Conservation (phyloP, 306 rosid species). For the Inga leiocalycina region DNA sequence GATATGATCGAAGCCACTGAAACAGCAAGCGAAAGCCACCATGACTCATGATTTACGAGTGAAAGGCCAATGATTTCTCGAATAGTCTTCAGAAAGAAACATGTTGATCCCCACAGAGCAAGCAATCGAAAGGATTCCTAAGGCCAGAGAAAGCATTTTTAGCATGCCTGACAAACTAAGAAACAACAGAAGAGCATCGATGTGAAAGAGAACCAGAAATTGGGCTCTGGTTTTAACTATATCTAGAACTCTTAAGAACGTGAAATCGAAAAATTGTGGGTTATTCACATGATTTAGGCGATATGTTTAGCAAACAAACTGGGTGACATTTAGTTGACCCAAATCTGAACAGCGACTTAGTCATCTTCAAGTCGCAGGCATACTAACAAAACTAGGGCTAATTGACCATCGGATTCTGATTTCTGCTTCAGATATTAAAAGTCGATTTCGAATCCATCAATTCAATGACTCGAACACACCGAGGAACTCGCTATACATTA, state of each 20-base stretch:
- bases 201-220: slow-evolving; percentile 6
- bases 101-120: slow-evolving; percentile 60
- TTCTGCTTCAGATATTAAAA: not conserved
- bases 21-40: slow-evolving; percentile 57
- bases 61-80: slow-evolving; percentile 61
- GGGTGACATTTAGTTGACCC: slow-evolving; percentile 1
- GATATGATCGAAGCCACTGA: slow-evolving; percentile 53
- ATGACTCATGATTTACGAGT: slow-evolving; percentile 46
- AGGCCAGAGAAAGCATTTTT: not conserved
- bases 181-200: not conserved
- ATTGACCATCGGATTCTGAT: not conserved
- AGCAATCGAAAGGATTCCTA: slow-evolving; percentile 68
- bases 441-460: slow-evolving; percentile 6
- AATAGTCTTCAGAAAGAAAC: slow-evolving; percentile 59
- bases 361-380: slow-evolving; percentile 11
- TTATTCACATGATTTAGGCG: not conserved
- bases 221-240: not conserved
- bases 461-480: not conserved
- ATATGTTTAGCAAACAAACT: not conserved
- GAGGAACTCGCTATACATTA: not conserved
- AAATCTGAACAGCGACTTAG: not conserved
- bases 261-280: not conserved
- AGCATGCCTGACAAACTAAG: not conserved
- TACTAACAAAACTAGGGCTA: not conserved
- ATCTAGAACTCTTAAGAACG: slow-evolving; percentile 13